These are phyloP conservation scores for Macroventuria anomochaeta DNA, from an alignment of 2,329 filamentous ascomycete genomes.

Conservation along the genomic window DNA sequence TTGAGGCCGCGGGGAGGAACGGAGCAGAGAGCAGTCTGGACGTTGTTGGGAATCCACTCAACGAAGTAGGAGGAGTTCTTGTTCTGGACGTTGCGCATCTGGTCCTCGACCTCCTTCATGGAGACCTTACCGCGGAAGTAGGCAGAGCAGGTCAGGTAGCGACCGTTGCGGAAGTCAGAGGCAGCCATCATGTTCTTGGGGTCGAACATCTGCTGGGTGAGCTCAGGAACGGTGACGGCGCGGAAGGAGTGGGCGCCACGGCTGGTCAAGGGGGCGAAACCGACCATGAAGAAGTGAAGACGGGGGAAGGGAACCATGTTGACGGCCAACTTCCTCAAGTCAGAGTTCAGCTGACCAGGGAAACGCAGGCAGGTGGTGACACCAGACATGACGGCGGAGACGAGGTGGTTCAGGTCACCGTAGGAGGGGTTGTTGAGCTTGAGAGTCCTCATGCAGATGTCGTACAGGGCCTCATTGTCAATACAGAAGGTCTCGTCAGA, in stretches of 20 bases:
- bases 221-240: slow-evolving; percentile 94
- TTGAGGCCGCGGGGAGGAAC: slow-evolving; percentile 96
- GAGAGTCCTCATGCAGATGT: slow-evolving; percentile 99
- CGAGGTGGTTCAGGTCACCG: slow-evolving; percentile 98
- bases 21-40: slow-evolving; percentile 98
- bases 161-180: slow-evolving; percentile 99
- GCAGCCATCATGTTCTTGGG: slow-evolving; percentile 99
- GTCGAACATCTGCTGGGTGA: slow-evolving; percentile 99
- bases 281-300: slow-evolving; percentile 99
- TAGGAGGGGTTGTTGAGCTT: slow-evolving; percentile 99
- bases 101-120: slow-evolving; percentile 99
- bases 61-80: slow-evolving; percentile 99
- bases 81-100: slow-evolving; percentile 99
- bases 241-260: slow-evolving; percentile 93
- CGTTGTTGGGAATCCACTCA: slow-evolving; percentile 99
- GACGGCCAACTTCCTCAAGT: slow-evolving; percentile 98
- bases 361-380: slow-evolving; percentile 98
- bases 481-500: slow-evolving; percentile 99
- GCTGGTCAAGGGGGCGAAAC: slow-evolving; percentile 97
- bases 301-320: slow-evolving; percentile 99
- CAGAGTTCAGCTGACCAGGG: slow-evolving; percentile 99
- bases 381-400: slow-evolving; percentile 99
- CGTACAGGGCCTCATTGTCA: slow-evolving; percentile 99
- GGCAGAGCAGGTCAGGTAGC: slow-evolving; percentile 98
- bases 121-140: slow-evolving; percentile 99